These are phyloP conservation scores for Ophiostoma tasmaniense DNA, from an alignment of 2,329 filamentous ascomycete species.

Conservation along the genomic window DNA sequence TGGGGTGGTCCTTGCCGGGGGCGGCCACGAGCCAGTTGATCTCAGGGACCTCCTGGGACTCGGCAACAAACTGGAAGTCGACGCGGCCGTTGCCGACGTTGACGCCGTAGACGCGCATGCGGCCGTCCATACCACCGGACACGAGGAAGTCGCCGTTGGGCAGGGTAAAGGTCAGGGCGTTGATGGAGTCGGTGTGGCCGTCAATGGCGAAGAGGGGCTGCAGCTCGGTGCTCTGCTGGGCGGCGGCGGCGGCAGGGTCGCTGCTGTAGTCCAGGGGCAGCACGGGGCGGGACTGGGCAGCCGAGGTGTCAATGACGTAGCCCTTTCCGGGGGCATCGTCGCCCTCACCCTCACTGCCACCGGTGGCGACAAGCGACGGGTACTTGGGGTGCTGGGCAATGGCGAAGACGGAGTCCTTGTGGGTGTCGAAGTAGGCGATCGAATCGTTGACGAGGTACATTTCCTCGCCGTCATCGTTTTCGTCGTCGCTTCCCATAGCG, in stretches of 20 bases:
- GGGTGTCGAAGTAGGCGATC: conserved; percentile 79
- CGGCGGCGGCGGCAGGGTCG: conserved; percentile 46
- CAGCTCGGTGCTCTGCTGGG: conserved; percentile 45
- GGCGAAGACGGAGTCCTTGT: conserved; percentile 87
- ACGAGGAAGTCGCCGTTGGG: conserved; percentile 76
- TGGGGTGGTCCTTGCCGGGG: conserved; percentile 62
- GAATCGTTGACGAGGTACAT: conserved; percentile 86
- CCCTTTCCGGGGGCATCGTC: conserved; percentile 64
- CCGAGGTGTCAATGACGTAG: conserved; percentile 72
- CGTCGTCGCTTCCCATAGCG: conserved; percentile 25
- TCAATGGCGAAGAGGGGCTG: conserved; percentile 64
- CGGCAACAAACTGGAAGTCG: conserved; percentile 54
- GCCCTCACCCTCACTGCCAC: conserved; percentile 57
- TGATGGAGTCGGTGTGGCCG: conserved; percentile 89
- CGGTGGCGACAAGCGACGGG: conserved; percentile 73
- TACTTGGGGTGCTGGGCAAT: conserved; percentile 85
- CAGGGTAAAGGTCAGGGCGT: conserved; percentile 73
- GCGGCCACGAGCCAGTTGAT: conserved; percentile 83
- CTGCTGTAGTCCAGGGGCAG: conserved; percentile 69
- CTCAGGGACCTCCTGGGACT: conserved; percentile 84
- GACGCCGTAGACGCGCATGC: conserved; percentile 57
- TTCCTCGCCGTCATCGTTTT: conserved; percentile 40
- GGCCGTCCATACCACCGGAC: conserved; percentile 83
- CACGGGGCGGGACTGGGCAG: conserved; percentile 55
- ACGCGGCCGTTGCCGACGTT: conserved; percentile 30